Conservation (phyloP, 768 basidiomycete species). For the Lentinula sp. region DNA sequence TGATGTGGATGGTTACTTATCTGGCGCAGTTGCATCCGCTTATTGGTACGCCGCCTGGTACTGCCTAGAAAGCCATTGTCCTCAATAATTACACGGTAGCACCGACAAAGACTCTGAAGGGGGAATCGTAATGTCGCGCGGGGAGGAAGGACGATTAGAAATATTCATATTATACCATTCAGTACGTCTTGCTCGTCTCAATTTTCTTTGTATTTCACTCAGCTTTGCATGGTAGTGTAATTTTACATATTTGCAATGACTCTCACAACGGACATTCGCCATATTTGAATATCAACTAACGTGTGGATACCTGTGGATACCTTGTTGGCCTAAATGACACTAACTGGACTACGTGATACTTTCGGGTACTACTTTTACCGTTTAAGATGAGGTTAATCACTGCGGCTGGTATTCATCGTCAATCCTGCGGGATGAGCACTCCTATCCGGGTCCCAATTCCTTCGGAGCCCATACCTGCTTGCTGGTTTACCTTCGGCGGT, state of each 20-base stretch:
- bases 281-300: not conserved
- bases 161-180: not conserved
- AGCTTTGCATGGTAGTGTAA: too few relatives aligned
- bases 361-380: too few relatives aligned
- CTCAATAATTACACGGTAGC: not conserved
- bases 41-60: slow-evolving; percentile 52
- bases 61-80: not conserved
- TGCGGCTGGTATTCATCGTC: too few relatives aligned
- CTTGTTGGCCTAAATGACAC: too few relatives aligned
- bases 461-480: too few relatives aligned
- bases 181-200: not conserved
- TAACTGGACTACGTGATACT: too few relatives aligned
- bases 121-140: not conserved
- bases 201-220: too few relatives aligned
- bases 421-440: too few relatives aligned
- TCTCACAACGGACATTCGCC: not conserved
- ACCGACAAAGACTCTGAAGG: not conserved
- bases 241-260: too few relatives aligned
- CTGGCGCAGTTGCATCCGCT: slow-evolving; percentile 91
- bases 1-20: slow-evolving; percentile 98
- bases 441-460: too few relatives aligned
- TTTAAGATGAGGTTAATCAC: too few relatives aligned
- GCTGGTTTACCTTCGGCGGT: not conserved
- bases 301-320: too few relatives aligned
- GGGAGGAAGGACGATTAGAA: not conserved